Base-by-base conservation (phyloP, 352 stramenopile species). In the Globisporangium apiculatum region DNA sequence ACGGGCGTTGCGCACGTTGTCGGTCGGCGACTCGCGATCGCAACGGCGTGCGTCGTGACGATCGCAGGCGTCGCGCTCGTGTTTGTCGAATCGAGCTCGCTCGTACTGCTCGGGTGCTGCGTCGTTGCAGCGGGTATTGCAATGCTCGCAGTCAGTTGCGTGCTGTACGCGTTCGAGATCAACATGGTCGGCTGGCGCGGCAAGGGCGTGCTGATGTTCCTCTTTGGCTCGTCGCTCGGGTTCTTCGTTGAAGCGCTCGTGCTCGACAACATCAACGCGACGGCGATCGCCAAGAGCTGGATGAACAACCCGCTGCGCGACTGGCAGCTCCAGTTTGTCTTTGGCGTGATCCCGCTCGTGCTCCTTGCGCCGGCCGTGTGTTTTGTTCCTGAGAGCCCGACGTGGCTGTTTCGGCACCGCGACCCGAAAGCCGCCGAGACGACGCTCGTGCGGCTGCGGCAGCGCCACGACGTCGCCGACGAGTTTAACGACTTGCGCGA, bases 121-220 rank as follows among this genome's bases (percentile, higher is more conserved):
- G 46, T 91, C 15, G 68, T 75, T n/a, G 69, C 79, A 4, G 77
- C 69, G 0, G 86, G 83, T 17, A 79, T 91, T 35, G 72, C 81
- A 0, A 95, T 94, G 83, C 72, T 93, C 4, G 88, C 83, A 17
- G 72, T 94, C 24, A 63, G 70, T 1, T 87, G 79, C 49, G 64
- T 86, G 49, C 66, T 94, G 51, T 95, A 94, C 77, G 94, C 93
- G 64, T 94, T 91, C 17, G 86, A 95, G 61, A 87, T 94, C 36
- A 93, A 81, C 65, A 93, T 89, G 78, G 69, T 76, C 24, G 86
- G 83, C 7, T 93, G 83, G 82, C 93, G 89, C 64, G 84, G 86
- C 49, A 94, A 95, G 65, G 84, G 48, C 55, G 83, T 94, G 40
- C 60, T 94, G n/a, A 73, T 93, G 48, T 95, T 95, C 62, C 58